Evolutionary conservation across 441 rosid species (phyloP).

Genomic region (Breynia disticha): DNA sequence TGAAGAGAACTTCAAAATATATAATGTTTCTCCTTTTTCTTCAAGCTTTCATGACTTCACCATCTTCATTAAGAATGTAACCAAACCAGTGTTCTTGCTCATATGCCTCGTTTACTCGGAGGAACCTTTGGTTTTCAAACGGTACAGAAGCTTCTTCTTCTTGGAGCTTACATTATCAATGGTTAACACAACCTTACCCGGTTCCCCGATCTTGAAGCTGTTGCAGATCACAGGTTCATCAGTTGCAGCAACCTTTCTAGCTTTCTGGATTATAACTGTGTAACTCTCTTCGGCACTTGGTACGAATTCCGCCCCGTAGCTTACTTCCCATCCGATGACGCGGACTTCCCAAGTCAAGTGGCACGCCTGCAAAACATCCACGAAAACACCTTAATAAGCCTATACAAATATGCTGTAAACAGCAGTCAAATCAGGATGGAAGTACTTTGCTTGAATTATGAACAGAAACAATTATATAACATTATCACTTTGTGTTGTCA

Average conservation of each 20-base stretch:
- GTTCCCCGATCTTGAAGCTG: conserved; percentile 56
- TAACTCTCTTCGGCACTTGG: conserved; percentile 55
- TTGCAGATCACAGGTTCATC: conserved; percentile 57
- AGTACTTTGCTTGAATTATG: neutral
- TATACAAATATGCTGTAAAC: too few species aligned
- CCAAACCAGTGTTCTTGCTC: neutral
- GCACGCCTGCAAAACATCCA: conserved; percentile 35
- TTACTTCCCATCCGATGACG: conserved; percentile 80
- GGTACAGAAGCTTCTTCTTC: conserved; percentile 83
- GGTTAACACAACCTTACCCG: conserved; percentile 73
- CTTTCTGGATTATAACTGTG: conserved; percentile 64
- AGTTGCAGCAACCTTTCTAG: conserved; percentile 40
- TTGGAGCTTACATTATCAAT: conserved; percentile 66
- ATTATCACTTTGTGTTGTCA: neutral
- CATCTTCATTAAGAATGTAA: neutral
- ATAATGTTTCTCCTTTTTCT: neutral
- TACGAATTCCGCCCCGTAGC: conserved; percentile 73
- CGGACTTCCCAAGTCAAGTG: conserved; percentile 66
- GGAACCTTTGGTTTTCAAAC: conserved; percentile 55
- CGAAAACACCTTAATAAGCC: neutral
- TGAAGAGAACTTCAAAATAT: neutral
- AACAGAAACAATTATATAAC: too few species aligned
- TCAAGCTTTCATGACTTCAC: neutral
- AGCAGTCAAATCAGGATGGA: neutral
- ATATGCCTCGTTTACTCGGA: neutral